Evolutionary conservation across 2,329 filamentous ascomycete species (phyloP), one percentile per base, ranked within the genome.

Genomic region (Anthostomella pinea): DNA sequence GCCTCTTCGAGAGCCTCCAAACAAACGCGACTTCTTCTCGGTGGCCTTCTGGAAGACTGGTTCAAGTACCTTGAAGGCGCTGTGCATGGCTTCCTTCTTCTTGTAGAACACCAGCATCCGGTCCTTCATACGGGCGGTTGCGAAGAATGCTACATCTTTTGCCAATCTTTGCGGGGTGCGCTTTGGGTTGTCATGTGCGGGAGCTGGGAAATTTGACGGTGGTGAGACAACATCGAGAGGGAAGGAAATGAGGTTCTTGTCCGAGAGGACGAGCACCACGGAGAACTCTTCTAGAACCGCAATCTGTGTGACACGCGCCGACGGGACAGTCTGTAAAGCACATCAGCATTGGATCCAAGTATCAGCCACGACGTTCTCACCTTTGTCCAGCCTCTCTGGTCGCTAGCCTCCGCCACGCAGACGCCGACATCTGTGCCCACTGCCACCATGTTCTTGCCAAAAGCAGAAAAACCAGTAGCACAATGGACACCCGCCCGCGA

Each of bases 391-490:
- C 88, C 89, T 54, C 94, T 80, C 39, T 93, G 88, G 57, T 97
- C 91, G 33, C 85, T 81, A 34, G 87, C 82, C 49, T 95, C 88
- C 3, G 91, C 86, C 30, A 95, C 85, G 59, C 81, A 98, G 4
- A 98, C 87, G 20, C 93, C 93, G 61, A 86, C 90, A 57, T 98
- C 93, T 2, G 93, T 98, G 27, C 94, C 93, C 38, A 98, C 85
- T 8, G 91, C 93, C 51, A 95, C 83, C 75, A 96, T 87, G 30
- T 85, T 79, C 60, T 85, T 91, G 18, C 87, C 87, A 57, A 83
- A 85, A 1, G 85, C 85, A 18, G 81, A 82, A 63, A 98, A 98
- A 0, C 87, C 85, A 3, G 91, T 91, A 1, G 93, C 87, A 60
- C 93, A 98, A 58, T 98, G 93, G 48, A 98, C 90, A 34, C 81